These are phyloP conservation scores for Dryas octopetala DNA, from an alignment of 306 rosid genomes.

Conservation along the genomic window DNA sequence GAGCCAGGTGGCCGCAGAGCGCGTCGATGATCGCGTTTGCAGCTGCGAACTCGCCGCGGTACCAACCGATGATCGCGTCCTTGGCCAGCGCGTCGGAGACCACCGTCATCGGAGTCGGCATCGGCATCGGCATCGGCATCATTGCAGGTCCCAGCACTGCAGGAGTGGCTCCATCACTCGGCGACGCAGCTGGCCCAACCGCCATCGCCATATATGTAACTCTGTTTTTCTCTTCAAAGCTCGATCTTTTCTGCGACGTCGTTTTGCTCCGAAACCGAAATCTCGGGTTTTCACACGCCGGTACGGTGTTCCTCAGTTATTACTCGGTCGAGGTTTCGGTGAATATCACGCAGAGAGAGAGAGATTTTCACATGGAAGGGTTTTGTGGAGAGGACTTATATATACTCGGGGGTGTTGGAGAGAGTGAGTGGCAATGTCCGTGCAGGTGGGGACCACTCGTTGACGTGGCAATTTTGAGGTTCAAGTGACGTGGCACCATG, in stretches of 20 bases:
- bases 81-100: slow-evolving; percentile 67
- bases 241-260: no score
- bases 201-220: slow-evolving; percentile 57
- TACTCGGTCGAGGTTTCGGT: slow-evolving; percentile 20
- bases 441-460: slow-evolving; percentile 2
- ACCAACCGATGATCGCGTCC: slow-evolving; percentile 85
- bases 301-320: not conserved
- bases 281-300: not conserved
- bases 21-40: slow-evolving; percentile 92
- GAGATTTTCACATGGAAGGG: slow-evolving; percentile 25
- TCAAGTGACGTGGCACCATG: slow-evolving; percentile 14
- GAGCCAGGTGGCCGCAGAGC: slow-evolving; percentile 67
- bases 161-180: slow-evolving; percentile 43
- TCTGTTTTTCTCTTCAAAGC: not conserved
- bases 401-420: not conserved
- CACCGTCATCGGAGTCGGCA: slow-evolving; percentile 43
- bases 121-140: slow-evolving; percentile 35
- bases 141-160: slow-evolving; percentile 31
- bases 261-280: not conserved
- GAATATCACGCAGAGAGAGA: slow-evolving; percentile 1
- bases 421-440: slow-evolving; percentile 18
- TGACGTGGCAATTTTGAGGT: slow-evolving; percentile 23
- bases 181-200: slow-evolving; percentile 53
- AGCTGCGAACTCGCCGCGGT: slow-evolving; percentile 93
- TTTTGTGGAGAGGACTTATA: slow-evolving; percentile 15